A percentile compares a stretch with the other conserved stretches of the same genome.
Conservation (phyloP, 345 rosid species). For the Citrus sinensis region DVS_A1.0 CM039166.1:4246501-4247000, state of each 20-base stretch:
- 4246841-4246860: constrained; percentile 38
- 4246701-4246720: constrained; percentile 24
- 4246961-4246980: constrained; percentile 86
- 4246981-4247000: constrained; percentile 98
- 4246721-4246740: constrained; percentile 30
- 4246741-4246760: background rate
- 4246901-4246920: constrained; percentile 54
- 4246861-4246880: constrained; percentile 35
- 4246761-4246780: background rate
- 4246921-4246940: constrained; percentile 64
- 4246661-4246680: constrained; percentile 32
- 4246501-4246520: background rate
- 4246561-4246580: background rate
- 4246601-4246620: no score
- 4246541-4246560: background rate
- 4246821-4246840: constrained; percentile 28
- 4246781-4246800: constrained; percentile 10
- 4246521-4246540: background rate
- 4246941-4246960: constrained; percentile 73
- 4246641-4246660: constrained; percentile 28
- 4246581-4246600: background rate
- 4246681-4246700: constrained; percentile 27
- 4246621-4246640: constrained; percentile 21
- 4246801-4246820: constrained; percentile 11
- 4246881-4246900: constrained; percentile 36